Conservation (phyloP, 1,139 yeast genomes). For the Taphrina communis region DNA sequence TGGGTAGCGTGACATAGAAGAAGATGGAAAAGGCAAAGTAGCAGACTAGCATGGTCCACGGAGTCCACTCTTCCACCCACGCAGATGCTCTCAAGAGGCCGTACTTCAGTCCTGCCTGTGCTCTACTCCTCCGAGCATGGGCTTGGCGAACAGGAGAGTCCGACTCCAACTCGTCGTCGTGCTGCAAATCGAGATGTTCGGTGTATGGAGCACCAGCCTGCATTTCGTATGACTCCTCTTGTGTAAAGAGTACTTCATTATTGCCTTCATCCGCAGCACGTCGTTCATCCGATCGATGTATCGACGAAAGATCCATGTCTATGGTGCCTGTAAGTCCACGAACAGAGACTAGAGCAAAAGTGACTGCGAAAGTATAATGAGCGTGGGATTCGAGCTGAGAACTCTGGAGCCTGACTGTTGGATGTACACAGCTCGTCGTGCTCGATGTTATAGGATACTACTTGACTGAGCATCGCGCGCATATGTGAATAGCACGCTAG, state of each 20-base stretch:
- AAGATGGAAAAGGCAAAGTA: slow-evolving; percentile 36
- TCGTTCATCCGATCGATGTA: not conserved
- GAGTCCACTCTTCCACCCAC: slow-evolving; percentile 40
- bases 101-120: slow-evolving; percentile 14
- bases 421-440: not conserved
- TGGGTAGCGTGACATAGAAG: slow-evolving; percentile 35
- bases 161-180: slow-evolving; percentile 36
- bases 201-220: slow-evolving; percentile 24
- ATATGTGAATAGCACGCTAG: too few species aligned
- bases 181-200: slow-evolving; percentile 26
- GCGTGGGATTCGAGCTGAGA: not conserved
- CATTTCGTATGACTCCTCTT: slow-evolving; percentile 35
- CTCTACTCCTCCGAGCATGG: slow-evolving; percentile 9
- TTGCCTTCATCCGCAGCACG: slow-evolving; percentile 2
- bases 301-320: slow-evolving; percentile 19
- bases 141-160: slow-evolving; percentile 19
- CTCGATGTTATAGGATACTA: not conserved
- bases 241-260: slow-evolving; percentile 13
- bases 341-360: not conserved
- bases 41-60: slow-evolving; percentile 33
- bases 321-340: not conserved
- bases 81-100: slow-evolving; percentile 26
- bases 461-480: not conserved
- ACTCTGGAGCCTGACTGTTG: not conserved
- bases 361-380: not conserved